Evolutionary conservation across 2,329 filamentous ascomycete genomes (phyloP), one percentile per base, ranked within the genome.

Genomic region (Ophioceras dolichostomum): DNA sequence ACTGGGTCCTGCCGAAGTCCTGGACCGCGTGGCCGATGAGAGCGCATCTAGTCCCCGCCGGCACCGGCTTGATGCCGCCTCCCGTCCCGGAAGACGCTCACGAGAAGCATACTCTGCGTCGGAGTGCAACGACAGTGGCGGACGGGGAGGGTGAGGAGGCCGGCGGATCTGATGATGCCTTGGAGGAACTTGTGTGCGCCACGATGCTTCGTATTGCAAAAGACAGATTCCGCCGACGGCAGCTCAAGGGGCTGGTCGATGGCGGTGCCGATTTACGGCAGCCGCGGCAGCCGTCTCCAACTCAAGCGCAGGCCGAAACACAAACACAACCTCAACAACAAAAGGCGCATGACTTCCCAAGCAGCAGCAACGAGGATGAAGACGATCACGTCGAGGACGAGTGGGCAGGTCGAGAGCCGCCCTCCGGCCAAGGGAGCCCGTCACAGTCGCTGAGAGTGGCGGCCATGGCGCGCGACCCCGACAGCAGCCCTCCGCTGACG

Each of bases 11-110:
- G 2, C 65, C 72, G 0, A 73, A 70, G 41, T 45, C 53, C 4
- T 95, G 89, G 88, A 84, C 83, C 14, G 83, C 87, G 1, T 95
- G 89, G 89, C 89, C 89, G 4, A 55, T 93, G 50, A 66, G 67
- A 16, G 64, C 71, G 4, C 59, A 64, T 7, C 59, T 68, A 19
- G 76, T 91, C 7, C 83, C 83, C 2, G 59, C 63, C 13, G 62
- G 66, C 12, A 61, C 83, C 42, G 54, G 63, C 36, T 65, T 62
- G 45, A 61, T 19, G 22, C 18, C 18, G 13, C 12, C 16, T 19
- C 27, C 55, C 41, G 52, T 53, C 42, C 53, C 53, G 7, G 48
- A 57, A 7, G 65, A 73, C 34, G 60, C 64, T 6, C 59, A 70
- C 37, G 68, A 73, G 21, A 51, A 48, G 10, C 74, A 67, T 49